Evolutionary conservation across 495 filamentous ascomycete genomes (phyloP).

Genomic region (Peziza echinospora): DNA sequence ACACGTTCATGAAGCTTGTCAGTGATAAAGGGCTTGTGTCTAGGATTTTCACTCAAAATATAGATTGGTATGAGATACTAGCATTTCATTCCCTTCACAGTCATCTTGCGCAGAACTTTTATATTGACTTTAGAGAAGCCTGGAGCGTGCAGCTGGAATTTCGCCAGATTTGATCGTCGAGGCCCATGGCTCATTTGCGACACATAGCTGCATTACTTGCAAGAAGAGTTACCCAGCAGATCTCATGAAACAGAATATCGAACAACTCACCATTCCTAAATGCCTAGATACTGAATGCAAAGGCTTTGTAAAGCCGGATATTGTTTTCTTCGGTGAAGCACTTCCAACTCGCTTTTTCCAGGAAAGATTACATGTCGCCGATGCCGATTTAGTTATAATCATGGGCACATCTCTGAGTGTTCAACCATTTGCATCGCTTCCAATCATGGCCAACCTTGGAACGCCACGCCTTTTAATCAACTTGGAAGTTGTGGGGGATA

Average conservation of each 20-base stretch:
- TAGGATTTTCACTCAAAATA: slow-evolving; percentile 91
- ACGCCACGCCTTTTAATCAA: slow-evolving; percentile 73
- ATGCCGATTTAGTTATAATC: slow-evolving; percentile 65
- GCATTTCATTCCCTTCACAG: too few relatives aligned
- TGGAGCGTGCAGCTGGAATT: slow-evolving; percentile 75
- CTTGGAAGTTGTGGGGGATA: slow-evolving; percentile 54
- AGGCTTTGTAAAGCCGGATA: slow-evolving; percentile 85
- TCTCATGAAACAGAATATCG: slow-evolving; percentile 46
- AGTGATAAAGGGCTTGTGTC: slow-evolving; percentile 53
- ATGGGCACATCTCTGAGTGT: slow-evolving; percentile 84
- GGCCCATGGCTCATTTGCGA: slow-evolving; percentile 86
- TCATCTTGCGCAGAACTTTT: too few relatives aligned
- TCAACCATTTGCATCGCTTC: slow-evolving; percentile 72
- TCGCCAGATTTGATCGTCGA: slow-evolving; percentile 65
- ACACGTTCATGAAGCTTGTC: slow-evolving; percentile 56
- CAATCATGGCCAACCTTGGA: slow-evolving; percentile 33
- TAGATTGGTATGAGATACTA: slow-evolving; percentile 32
- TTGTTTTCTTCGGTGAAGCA: slow-evolving; percentile 75
- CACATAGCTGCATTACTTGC: slow-evolving; percentile 79
- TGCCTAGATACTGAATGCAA: slow-evolving; percentile 40
- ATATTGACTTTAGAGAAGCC: too few relatives aligned
- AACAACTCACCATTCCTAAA: slow-evolving; percentile 39
- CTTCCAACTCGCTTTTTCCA: slow-evolving; percentile 49
- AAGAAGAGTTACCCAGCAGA: slow-evolving; percentile 44
- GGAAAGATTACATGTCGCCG: slow-evolving; percentile 30